phyloP scores from a whole-genome alignment of 768 basidiomycete genomes.

The Russula abietina region DNA sequence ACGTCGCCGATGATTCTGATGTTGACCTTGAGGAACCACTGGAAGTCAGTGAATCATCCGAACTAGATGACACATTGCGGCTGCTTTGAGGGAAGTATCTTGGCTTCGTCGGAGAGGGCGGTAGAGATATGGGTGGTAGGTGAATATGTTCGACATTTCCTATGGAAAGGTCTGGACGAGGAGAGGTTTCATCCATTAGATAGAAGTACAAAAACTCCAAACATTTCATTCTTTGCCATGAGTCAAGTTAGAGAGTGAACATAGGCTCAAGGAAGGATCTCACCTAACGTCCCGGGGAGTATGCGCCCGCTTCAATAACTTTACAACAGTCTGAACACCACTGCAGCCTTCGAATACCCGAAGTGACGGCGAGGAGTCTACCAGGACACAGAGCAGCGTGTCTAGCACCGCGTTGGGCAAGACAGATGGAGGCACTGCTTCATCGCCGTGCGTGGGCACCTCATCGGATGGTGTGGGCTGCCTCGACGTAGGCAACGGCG shows the following conservation, averaged over 20 bases:
- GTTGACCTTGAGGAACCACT: slow-evolving; percentile 15
- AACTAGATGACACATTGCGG: slow-evolving; percentile 25
- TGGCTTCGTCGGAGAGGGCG: slow-evolving; percentile 25
- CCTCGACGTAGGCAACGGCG: slow-evolving; percentile 20
- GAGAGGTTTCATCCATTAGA: slow-evolving; percentile 70
- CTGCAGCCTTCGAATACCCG: slow-evolving; percentile 71
- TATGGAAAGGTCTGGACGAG: slow-evolving; percentile 24
- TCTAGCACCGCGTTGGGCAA: slow-evolving; percentile 61
- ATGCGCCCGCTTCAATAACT: slow-evolving; percentile 76
- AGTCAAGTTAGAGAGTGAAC: background rate
- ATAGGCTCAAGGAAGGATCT: slow-evolving; percentile 27
- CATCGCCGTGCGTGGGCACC: slow-evolving; percentile 20
- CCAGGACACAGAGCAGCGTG: slow-evolving; percentile 81
- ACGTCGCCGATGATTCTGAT: slow-evolving; percentile 27
- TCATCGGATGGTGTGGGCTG: slow-evolving; percentile 29
- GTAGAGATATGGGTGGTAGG: slow-evolving; percentile 37
- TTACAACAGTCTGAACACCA: slow-evolving; percentile 81
- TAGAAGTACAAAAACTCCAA: slow-evolving; percentile 95
- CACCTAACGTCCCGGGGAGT: slow-evolving; percentile 87
- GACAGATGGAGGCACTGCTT: slow-evolving; percentile 8
- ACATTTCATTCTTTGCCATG: slow-evolving; percentile 78
- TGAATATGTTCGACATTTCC: slow-evolving; percentile 30
- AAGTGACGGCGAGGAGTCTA: slow-evolving; percentile 71
- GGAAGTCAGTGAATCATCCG: slow-evolving; percentile 24
- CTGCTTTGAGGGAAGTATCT: slow-evolving; percentile 18